Base-by-base conservation (phyloP, 345 rosid genomes). In the Ceriops tagal region DNA sequence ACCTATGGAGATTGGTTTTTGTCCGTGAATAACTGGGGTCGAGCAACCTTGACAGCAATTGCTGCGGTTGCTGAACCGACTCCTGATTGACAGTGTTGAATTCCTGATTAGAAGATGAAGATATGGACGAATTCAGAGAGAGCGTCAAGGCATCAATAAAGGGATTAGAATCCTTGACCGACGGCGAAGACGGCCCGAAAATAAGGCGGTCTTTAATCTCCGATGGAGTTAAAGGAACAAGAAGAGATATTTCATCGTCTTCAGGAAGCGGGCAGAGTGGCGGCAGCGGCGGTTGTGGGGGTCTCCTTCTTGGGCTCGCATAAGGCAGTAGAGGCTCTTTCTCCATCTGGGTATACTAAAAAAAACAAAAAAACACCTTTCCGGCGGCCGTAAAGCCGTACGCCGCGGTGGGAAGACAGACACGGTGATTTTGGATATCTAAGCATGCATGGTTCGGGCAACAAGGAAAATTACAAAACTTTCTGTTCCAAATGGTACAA, bases 241-340 rank as follows among this genome's bases (percentile, higher is more conserved):
- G 89, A 24, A 87, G 43, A 1, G 96, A 76, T 31, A 92, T 43
- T 62, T 85, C 93, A 69, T 78, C 80, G 58, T 87, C 78, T 69
- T 92, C 97, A 0, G 97, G 99, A 27, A 93, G 87, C 15, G 96
- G 43, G 53, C 74, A 86, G 2, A 92, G 89, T 20, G 67, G 78
- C 18, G 67, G 77, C 18, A 72, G 80, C 1, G 83, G 68, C 13
- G 77, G 61, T 21, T 27, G 67, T 1, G 70, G 34, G 0, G 75
- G 75, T 66, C 60, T 82, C 73, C 35, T 77, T 22, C 78, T 68
- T 0, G 91, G 95, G 73, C 89, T 85, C 2, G 26, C 52, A 67
- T 56, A 82, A 20, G 83, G 82, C 4, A 90, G 80, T 5, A 87
- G 79, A 4, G 92, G 90, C 63, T 92, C 96, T 46, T 69, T 75